Conservation (phyloP, 805 yeast species). For the Metahyphopichia silvanorum region DNA sequence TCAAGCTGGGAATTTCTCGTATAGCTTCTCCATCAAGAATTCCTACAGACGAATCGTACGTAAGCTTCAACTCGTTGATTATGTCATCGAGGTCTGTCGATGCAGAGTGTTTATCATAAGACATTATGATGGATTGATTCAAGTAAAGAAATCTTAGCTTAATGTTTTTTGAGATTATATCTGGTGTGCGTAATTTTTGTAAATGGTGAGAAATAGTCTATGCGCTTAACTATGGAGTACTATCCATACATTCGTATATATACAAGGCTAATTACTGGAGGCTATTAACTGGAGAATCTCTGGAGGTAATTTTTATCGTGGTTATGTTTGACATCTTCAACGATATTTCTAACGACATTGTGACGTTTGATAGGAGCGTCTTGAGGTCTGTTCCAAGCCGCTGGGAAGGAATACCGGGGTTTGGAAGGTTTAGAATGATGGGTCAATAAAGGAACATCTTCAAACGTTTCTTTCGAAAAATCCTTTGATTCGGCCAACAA, state of each 20-base stretch:
- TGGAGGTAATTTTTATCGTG: slow-evolving; percentile 29
- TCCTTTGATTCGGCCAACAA: slow-evolving; percentile 66
- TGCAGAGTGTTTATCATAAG: slow-evolving; percentile 22
- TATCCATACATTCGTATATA: slow-evolving; percentile 2
- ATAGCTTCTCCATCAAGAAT: slow-evolving; percentile 57
- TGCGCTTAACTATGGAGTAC: neutral
- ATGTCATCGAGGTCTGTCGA: slow-evolving; percentile 49
- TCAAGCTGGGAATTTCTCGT: slow-evolving; percentile 38
- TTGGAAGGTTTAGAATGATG: slow-evolving; percentile 55
- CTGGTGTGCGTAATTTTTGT: neutral
- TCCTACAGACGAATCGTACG: slow-evolving; percentile 60
- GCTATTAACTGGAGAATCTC: slow-evolving; percentile 16
- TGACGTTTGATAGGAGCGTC: slow-evolving; percentile 57
- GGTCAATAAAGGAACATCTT: slow-evolving; percentile 78
- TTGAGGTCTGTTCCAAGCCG: slow-evolving; percentile 66
- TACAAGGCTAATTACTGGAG: slow-evolving; percentile 1
- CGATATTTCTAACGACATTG: slow-evolving; percentile 28
- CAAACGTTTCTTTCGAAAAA: slow-evolving; percentile 54
- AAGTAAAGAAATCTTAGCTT: too few relatives aligned
- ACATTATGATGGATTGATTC: slow-evolving; percentile 1
- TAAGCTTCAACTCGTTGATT: slow-evolving; percentile 47
- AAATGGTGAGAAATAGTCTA: neutral
- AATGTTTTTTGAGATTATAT: too few relatives aligned
- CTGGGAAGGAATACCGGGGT: slow-evolving; percentile 58
- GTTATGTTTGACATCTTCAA: slow-evolving; percentile 26